A percentile compares a stretch with the other conserved stretches of the same genome.
Evolutionary conservation across 495 filamentous ascomycete genomes (phyloP).

Genomic region (Trichoderma gamsii): DNA sequence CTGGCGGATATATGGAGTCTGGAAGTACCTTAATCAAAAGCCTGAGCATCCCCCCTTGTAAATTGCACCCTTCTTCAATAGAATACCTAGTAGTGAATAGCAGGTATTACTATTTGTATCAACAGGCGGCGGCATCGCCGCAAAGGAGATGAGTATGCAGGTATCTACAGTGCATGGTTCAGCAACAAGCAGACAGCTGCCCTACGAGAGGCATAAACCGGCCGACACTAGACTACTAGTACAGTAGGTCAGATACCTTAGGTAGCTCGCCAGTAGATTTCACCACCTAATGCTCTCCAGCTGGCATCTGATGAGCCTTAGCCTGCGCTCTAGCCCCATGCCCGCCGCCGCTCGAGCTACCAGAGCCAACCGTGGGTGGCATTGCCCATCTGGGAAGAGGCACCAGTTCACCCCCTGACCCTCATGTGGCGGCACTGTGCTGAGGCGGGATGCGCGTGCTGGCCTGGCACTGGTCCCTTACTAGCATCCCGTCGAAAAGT

Average conservation of each 20-base stretch:
- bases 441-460: not conserved
- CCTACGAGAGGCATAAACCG: too few relatives aligned
- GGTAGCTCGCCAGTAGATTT: too few relatives aligned
- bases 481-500: slow-evolving; percentile 10
- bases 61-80: not conserved
- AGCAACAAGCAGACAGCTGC: too few relatives aligned
- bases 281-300: too few relatives aligned
- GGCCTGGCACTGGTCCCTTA: slow-evolving; percentile 5
- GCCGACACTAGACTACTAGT: too few relatives aligned
- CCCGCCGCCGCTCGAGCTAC: not conserved
- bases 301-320: too few relatives aligned
- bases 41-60: not conserved
- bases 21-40: not conserved
- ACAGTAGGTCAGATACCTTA: too few relatives aligned
- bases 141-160: too few relatives aligned
- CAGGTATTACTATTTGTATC: too few relatives aligned
- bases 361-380: not conserved
- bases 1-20: not conserved
- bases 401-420: slow-evolving; percentile 9
- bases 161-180: too few relatives aligned
- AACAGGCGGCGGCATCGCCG: too few relatives aligned
- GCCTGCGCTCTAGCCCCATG: not conserved
- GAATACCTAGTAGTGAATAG: not conserved
- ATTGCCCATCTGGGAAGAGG: slow-evolving; percentile 9
- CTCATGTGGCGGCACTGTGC: slow-evolving; percentile 11